phyloP scores from a whole-genome alignment of 192 early-diverging fungal species.

The Entrophospora sp. region DNA sequence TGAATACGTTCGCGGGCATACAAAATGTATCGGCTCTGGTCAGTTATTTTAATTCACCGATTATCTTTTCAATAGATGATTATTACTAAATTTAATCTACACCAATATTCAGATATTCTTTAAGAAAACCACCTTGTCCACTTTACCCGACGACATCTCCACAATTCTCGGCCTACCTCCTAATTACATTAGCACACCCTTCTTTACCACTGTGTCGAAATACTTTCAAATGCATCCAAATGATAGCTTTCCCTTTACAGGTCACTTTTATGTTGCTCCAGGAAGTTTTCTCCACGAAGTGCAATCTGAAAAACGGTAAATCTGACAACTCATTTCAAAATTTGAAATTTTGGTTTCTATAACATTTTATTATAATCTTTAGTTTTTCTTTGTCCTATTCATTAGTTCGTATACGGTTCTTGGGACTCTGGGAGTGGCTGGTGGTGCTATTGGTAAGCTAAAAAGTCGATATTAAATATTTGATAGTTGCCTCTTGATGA shows the following conservation, averaged over 20 bases:
- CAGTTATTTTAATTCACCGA: neutral
- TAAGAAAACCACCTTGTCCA: neutral
- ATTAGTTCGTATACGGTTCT: conserved; percentile 9
- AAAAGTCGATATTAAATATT: neutral
- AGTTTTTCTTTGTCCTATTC: neutral
- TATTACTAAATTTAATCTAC: neutral
- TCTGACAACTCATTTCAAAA: too few relatives aligned
- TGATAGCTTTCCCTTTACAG: neutral
- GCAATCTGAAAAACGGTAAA: neutral
- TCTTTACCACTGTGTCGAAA: neutral
- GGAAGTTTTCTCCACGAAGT: neutral
- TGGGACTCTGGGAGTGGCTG: neutral
- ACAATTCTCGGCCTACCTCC: neutral
- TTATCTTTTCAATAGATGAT: neutral
- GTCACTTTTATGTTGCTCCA: neutral
- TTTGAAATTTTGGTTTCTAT: too few relatives aligned
- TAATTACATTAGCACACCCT: neutral
- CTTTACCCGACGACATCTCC: neutral
- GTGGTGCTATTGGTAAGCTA: neutral
- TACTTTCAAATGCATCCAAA: neutral
- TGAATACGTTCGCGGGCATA: neutral
- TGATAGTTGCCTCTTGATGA: too few relatives aligned
- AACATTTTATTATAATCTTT: neutral
- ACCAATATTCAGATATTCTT: neutral
- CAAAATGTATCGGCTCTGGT: neutral